These are phyloP conservation scores for Areca catechu DNA, from an alignment of 176 grass and related monocot genomes.

Conservation along the genomic window DNA sequence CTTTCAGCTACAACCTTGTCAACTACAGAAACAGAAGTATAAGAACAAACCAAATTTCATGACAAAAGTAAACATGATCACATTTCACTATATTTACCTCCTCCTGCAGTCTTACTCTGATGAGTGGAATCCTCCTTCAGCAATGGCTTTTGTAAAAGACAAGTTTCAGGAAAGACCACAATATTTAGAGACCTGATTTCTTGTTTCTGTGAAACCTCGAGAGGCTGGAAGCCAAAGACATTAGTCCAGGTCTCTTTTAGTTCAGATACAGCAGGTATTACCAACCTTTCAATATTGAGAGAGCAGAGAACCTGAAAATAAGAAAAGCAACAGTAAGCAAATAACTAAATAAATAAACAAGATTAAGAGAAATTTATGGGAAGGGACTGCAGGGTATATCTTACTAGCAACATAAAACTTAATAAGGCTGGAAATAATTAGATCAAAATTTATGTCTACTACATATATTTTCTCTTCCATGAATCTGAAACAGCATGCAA, in stretches of 20 bases:
- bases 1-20: conserved; percentile 2
- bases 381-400: not conserved
- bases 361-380: conserved; percentile 10
- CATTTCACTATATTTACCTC: conserved; percentile 39
- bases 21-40: conserved; percentile 15
- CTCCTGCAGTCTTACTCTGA: conserved; percentile 12
- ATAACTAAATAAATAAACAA: conserved; percentile 12
- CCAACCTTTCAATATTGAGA: conserved; percentile 79
- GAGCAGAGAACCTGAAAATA: conserved; percentile 63
- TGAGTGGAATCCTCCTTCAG: conserved; percentile 33
- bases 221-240: conserved; percentile 75
- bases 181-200: conserved; percentile 72
- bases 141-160: conserved; percentile 87
- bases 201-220: conserved; percentile 56
- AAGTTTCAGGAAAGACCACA: conserved; percentile 81
- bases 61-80: too few relatives aligned
- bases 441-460: too few relatives aligned
- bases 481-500: not conserved
- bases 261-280: conserved; percentile 93
- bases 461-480: not conserved
- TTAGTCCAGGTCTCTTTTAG: conserved; percentile 81
- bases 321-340: not conserved
- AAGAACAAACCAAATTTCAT: too few relatives aligned
- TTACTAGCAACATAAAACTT: too few relatives aligned
- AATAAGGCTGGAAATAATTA: too few relatives aligned